phyloP scores from a whole-genome alignment of 2,329 filamentous ascomycete genomes.

The Monilinia vaccinii-corymbosi region DNA sequence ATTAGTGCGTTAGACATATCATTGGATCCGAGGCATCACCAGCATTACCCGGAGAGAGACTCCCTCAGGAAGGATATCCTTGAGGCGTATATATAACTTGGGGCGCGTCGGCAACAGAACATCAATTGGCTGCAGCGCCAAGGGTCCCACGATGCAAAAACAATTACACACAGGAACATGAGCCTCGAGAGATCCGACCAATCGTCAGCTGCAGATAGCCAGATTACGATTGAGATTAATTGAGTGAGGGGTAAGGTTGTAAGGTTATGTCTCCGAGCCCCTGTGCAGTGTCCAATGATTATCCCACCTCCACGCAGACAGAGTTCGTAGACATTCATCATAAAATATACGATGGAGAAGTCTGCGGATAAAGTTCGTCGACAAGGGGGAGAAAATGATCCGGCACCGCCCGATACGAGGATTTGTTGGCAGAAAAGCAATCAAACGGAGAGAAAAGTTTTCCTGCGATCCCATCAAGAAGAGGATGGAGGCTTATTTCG shows the following conservation, averaged over 20 bases:
- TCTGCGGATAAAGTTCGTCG: background rate
- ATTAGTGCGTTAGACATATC: background rate
- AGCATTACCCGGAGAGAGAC: background rate
- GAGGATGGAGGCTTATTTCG: background rate
- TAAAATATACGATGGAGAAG: too few species aligned
- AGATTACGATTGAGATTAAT: slow-evolving; percentile 5
- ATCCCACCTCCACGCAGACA: slow-evolving; percentile 7
- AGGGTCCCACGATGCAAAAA: slow-evolving; percentile 7
- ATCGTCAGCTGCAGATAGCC: slow-evolving; percentile 4
- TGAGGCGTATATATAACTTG: too few species aligned
- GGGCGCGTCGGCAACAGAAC: background rate
- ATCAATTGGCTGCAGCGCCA: slow-evolving; percentile 2
- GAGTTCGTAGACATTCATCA: too few species aligned
- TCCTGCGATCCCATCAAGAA: background rate
- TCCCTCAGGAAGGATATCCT: background rate
- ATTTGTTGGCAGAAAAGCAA: slow-evolving; percentile 1
- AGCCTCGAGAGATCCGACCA: background rate
- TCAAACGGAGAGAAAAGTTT: background rate
- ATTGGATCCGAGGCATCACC: background rate
- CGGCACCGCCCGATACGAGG: background rate
- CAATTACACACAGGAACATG: slow-evolving; percentile 10
- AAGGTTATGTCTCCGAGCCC: slow-evolving; percentile 1
- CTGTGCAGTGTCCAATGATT: background rate
- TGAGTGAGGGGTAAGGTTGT: slow-evolving; percentile 10
- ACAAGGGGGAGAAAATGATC: background rate